phyloP scores from a whole-genome alignment of 345 rosid genomes.

The Cardamine occulta region DNA sequence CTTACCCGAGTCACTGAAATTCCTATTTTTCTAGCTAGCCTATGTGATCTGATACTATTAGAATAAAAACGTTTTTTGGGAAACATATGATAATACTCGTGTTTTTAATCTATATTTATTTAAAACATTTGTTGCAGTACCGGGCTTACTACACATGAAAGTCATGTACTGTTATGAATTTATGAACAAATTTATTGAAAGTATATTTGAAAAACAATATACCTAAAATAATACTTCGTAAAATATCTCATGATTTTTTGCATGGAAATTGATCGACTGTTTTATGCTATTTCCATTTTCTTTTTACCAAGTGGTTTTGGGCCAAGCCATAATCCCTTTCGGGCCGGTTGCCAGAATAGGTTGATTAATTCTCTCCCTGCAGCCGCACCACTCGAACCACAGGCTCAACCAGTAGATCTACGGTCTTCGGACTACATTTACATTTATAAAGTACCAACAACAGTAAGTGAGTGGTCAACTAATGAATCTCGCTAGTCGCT shows the following conservation, averaged over 20 bases:
- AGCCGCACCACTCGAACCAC: background rate
- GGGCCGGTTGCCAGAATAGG: too few relatives aligned
- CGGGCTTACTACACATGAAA: background rate
- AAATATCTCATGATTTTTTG: too few relatives aligned
- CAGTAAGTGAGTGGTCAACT: background rate
- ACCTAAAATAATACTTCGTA: too few relatives aligned
- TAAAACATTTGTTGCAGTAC: background rate
- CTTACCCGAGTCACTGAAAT: background rate
- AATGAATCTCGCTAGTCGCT: conserved; percentile 9
- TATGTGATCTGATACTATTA: background rate
- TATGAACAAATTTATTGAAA: background rate
- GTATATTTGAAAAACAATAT: background rate
- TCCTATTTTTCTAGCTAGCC: background rate
- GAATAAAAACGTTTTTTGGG: background rate
- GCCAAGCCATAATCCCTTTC: background rate
- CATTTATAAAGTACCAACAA: background rate
- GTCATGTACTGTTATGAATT: background rate
- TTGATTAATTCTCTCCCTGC: background rate
- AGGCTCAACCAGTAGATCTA: background rate
- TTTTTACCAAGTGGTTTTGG: background rate
- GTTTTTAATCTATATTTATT: background rate
- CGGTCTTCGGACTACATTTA: background rate
- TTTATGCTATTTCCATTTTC: background rate
- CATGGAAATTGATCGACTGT: too few relatives aligned
- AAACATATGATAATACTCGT: background rate